These are phyloP conservation scores for Kluyveromyces lactis DNA, from an alignment of 805 yeast species.

Conservation along the genomic window DNA sequence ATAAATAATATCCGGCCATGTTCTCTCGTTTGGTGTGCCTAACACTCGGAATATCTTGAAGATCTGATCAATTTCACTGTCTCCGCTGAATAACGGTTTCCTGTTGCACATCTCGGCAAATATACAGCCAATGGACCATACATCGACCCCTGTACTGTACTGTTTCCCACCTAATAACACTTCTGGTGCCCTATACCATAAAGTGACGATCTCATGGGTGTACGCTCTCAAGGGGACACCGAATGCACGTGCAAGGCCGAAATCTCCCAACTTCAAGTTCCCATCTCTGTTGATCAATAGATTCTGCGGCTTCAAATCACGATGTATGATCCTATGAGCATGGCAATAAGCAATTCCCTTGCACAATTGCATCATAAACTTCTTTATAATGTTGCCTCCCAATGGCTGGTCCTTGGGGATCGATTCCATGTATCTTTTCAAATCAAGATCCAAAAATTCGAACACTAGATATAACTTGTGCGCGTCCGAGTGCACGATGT, in stretches of 20 bases:
- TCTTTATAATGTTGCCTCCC: constrained; percentile 76
- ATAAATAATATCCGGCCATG: constrained; percentile 95
- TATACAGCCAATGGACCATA: constrained; percentile 98
- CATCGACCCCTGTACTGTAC: constrained; percentile 92
- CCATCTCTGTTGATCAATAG: constrained; percentile 83
- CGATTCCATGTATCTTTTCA: constrained; percentile 89
- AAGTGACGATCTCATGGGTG: constrained; percentile 93
- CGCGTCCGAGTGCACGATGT: constrained; percentile 87
- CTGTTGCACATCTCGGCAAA: constrained; percentile 99
- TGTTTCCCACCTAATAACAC: constrained; percentile 91
- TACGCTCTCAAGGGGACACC: constrained; percentile 97
- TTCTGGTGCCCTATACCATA: constrained; percentile 98
- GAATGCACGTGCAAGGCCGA: constrained; percentile 94
- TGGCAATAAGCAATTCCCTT: constrained; percentile 72
- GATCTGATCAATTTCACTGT: constrained; percentile 92
- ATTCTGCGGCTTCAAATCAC: constrained; percentile 92
- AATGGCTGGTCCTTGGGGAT: constrained; percentile 82
- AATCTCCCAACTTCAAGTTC: constrained; percentile 88
- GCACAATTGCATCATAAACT: constrained; percentile 89
- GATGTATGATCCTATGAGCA: constrained; percentile 56
- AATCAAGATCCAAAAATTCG: constrained; percentile 87
- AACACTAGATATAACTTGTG: constrained; percentile 90
- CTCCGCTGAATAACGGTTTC: constrained; percentile 91
- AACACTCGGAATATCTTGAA: constrained; percentile 82
- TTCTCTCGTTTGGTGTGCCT: constrained; percentile 94